Conservation (phyloP, 257 asterid genomes). For the Solanum lycopersicoides region DNA sequence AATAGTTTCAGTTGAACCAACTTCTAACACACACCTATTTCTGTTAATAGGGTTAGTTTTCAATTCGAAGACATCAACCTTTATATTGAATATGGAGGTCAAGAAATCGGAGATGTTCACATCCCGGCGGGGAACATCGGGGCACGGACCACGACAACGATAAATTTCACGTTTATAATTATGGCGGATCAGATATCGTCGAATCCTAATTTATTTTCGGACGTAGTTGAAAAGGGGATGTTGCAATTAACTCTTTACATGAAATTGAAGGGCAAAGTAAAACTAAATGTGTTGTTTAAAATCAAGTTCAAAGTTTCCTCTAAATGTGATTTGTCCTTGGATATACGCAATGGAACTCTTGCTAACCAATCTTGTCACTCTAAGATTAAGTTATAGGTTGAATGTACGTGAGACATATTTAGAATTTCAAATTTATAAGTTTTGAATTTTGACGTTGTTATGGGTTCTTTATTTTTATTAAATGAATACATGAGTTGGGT, state of each 20-base stretch:
- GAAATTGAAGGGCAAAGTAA: neutral
- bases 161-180: neutral
- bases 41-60: neutral
- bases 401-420: neutral
- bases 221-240: neutral
- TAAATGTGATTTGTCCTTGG: neutral
- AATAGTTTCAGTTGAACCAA: neutral
- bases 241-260: neutral
- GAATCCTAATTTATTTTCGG: neutral
- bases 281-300: neutral
- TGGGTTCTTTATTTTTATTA: no score
- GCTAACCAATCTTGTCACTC: neutral
- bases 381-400: neutral
- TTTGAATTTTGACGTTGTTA: neutral
- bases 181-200: neutral
- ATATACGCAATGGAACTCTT: neutral
- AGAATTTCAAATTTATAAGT: neutral
- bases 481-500: neutral
- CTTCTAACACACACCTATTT: neutral
- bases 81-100: neutral
- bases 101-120: neutral
- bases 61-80: neutral
- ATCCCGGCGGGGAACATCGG: neutral
- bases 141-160: neutral
- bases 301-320: neutral